Conservation (phyloP, 169 alveolate genomes). For the Miamiensis avidus region DNA sequence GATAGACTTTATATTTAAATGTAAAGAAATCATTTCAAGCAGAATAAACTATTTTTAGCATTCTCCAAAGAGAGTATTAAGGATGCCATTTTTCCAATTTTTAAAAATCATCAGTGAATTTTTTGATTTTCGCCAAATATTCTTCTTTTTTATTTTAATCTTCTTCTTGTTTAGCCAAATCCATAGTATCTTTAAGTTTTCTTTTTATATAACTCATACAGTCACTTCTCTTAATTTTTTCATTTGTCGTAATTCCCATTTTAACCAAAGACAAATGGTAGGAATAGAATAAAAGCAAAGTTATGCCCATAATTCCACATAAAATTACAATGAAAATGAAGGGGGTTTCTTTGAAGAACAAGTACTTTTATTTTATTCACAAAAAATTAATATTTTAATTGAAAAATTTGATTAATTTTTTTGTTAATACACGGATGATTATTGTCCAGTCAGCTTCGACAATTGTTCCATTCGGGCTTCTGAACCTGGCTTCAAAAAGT, state of each 20-base stretch:
- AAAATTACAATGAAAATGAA: slow-evolving; percentile 54
- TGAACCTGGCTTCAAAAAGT: slow-evolving; percentile 39
- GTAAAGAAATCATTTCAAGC: not conserved
- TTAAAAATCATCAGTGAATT: too few species aligned
- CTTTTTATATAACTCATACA: slow-evolving; percentile 30
- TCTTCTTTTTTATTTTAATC: slow-evolving; percentile 11
- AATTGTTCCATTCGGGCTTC: slow-evolving; percentile 42
- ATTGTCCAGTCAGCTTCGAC: slow-evolving; percentile 38
- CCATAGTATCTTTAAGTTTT: slow-evolving; percentile 20
- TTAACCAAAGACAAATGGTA: slow-evolving; percentile 50
- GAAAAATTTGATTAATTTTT: too few species aligned
- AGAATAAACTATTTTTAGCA: not conserved
- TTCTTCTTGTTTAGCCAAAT: not conserved
- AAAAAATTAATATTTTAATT: not conserved
- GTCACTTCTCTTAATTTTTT: slow-evolving; percentile 53
- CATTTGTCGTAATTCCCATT: slow-evolving; percentile 48
- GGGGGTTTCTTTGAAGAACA: slow-evolving; percentile 49
- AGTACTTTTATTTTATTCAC: slow-evolving; percentile 4
- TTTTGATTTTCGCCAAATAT: not conserved
- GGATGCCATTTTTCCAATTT: not conserved
- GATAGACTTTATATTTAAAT: too few species aligned
- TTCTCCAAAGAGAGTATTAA: not conserved
- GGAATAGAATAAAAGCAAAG: slow-evolving; percentile 43
- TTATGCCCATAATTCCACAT: slow-evolving; percentile 49
- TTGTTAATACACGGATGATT: slow-evolving; percentile 6